phyloP scores from a whole-genome alignment of 2,329 filamentous ascomycete genomes.

The Phyllosticta paracitricarpa region DNA sequence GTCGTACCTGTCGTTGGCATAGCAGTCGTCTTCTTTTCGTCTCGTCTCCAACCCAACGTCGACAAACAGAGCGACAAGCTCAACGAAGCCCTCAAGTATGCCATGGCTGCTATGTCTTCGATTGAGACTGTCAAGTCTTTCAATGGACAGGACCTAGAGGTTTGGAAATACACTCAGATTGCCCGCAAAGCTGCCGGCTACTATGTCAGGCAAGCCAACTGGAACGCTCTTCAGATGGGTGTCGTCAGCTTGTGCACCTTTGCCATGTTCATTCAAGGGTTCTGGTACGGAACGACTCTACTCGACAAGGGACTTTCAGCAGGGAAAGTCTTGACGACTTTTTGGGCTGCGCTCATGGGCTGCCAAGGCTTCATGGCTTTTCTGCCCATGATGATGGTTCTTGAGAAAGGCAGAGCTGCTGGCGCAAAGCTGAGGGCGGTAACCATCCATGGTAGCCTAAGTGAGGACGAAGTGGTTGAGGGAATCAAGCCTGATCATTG shows the following conservation, averaged over 20 bases:
- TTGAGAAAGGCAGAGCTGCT: conserved; percentile 72
- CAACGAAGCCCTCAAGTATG: conserved; percentile 59
- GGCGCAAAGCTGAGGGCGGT: conserved; percentile 49
- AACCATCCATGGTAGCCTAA: conserved; percentile 26
- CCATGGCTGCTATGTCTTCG: conserved; percentile 57
- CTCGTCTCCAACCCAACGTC: conserved; percentile 55
- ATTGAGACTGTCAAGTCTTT: conserved; percentile 84
- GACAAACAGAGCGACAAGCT: conserved; percentile 58
- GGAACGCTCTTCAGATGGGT: conserved; percentile 62
- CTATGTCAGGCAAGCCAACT: conserved; percentile 59
- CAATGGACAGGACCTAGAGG: conserved; percentile 63
- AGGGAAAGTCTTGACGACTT: conserved; percentile 68
- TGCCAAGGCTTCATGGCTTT: conserved; percentile 66
- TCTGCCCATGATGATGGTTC: conserved; percentile 63
- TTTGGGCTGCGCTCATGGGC: conserved; percentile 70
- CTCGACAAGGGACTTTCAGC: conserved; percentile 50
- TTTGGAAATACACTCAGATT: conserved; percentile 51
- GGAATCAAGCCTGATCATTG: conserved; percentile 33
- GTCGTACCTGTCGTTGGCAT: conserved; percentile 59
- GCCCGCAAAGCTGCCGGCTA: conserved; percentile 49
- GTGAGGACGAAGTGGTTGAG: conserved; percentile 15
- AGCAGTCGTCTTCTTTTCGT: conserved; percentile 50
- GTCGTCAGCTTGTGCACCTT: conserved; percentile 65
- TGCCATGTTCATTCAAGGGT: conserved; percentile 74
- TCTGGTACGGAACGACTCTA: conserved; percentile 74